These are phyloP conservation scores for Trametopsis cervina DNA, from an alignment of 768 basidiomycete genomes.

Conservation along the genomic window DNA sequence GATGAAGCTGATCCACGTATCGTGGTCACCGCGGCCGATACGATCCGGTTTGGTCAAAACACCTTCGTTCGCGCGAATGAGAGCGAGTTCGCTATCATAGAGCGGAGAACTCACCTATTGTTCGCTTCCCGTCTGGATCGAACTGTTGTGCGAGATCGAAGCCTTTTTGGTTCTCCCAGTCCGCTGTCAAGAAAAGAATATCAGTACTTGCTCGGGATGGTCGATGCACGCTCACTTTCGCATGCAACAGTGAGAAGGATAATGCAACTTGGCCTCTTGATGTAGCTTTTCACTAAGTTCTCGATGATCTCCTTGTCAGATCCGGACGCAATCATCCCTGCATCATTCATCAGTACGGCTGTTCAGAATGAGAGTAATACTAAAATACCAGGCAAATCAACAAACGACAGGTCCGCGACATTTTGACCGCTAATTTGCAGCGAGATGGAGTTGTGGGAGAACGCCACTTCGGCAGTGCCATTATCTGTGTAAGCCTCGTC, in stretches of 20 bases:
- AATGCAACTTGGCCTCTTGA: slow-evolving; percentile 54
- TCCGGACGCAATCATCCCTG: slow-evolving; percentile 18
- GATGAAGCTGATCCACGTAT: slow-evolving; percentile 50
- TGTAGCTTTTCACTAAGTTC: slow-evolving; percentile 50
- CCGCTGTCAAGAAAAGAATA: slow-evolving; percentile 39
- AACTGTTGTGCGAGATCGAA: slow-evolving; percentile 53
- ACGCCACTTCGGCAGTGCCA: slow-evolving; percentile 18
- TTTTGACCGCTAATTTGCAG: slow-evolving; percentile 31
- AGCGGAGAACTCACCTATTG: slow-evolving; percentile 46
- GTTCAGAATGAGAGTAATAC: too few relatives aligned
- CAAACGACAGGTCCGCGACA: slow-evolving; percentile 34
- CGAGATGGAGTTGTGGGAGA: slow-evolving; percentile 31
- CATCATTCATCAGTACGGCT: not conserved
- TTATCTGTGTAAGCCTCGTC: slow-evolving; percentile 27
- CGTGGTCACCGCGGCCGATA: slow-evolving; percentile 48
- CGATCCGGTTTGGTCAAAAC: slow-evolving; percentile 73
- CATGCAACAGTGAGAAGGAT: slow-evolving; percentile 56
- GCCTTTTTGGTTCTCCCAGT: slow-evolving; percentile 76
- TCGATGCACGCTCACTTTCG: slow-evolving; percentile 40
- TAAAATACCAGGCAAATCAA: slow-evolving; percentile 32
- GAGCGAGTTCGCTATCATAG: not conserved
- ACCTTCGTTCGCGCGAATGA: slow-evolving; percentile 30
- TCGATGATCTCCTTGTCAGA: slow-evolving; percentile 57
- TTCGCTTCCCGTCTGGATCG: slow-evolving; percentile 59
- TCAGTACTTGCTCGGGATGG: not conserved